Percentiles rank a stretch among this genome's conserved stretches.
Evolutionary conservation across 768 basidiomycete species (phyloP).

Genomic region (Galerina marginata): DNA sequence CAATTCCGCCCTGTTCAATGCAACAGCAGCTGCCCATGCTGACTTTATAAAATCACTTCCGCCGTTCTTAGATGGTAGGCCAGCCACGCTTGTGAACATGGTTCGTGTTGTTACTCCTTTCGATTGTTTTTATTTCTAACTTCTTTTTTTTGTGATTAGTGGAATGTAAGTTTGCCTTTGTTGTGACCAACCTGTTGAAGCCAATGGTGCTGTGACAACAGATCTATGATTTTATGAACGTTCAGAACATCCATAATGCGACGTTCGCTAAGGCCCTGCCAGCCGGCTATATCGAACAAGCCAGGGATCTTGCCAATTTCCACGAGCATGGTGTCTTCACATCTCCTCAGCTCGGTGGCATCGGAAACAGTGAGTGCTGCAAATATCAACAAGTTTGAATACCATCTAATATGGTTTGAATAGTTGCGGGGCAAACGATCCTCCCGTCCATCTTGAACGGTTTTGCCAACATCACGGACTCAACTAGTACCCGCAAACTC

Average conservation of each 20-base stretch:
- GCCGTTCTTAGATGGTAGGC: slow-evolving; percentile 58
- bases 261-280: slow-evolving; percentile 56
- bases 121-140: neutral
- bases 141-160: slow-evolving; percentile 25
- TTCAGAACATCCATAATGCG: slow-evolving; percentile 69
- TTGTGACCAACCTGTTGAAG: neutral
- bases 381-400: neutral
- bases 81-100: slow-evolving; percentile 63
- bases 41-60: slow-evolving; percentile 55
- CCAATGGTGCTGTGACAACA: slow-evolving; percentile 24
- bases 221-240: slow-evolving; percentile 79
- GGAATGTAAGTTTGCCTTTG: slow-evolving; percentile 36
- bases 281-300: slow-evolving; percentile 53
- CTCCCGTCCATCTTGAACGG: slow-evolving; percentile 63
- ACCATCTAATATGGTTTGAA: neutral
- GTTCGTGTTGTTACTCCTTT: slow-evolving; percentile 37
- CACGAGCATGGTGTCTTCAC: slow-evolving; percentile 76
- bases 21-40: slow-evolving; percentile 48
- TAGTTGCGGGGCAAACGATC: slow-evolving; percentile 75
- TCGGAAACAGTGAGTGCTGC: slow-evolving; percentile 62
- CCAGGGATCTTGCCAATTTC: slow-evolving; percentile 68
- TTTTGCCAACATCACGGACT: slow-evolving; percentile 54
- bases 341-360: slow-evolving; percentile 50
- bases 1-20: slow-evolving; percentile 53
- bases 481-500: slow-evolving; percentile 59